Evolutionary conservation across 192 early-diverging fungal genomes (phyloP), one percentile per base, ranked within the genome.

Genomic region (Rhizophagus sp.): DNA sequence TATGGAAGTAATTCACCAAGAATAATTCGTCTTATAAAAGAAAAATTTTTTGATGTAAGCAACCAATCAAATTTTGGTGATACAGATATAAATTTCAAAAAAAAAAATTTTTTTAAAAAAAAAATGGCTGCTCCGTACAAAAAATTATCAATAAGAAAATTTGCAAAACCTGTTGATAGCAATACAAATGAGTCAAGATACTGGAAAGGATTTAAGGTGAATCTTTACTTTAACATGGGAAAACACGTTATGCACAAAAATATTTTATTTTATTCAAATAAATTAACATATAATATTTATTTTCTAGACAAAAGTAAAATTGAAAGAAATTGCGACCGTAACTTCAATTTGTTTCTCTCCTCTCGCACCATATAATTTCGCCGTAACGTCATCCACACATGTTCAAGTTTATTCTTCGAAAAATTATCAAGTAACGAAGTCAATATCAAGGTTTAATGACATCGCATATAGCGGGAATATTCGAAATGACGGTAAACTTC

Each of bases 361-460:
- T 27, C 79, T 89, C 25, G 86, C 88, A 64, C 97, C 98, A 17
- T 86, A 96, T 82, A 95, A 97, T 82, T 95, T 98, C 82, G 92
- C 95, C 9, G 95, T 97, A 24, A 95, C 98, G 36, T 90, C 94
- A 24, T 96, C 96, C 24, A 90, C 95, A 66, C 89, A 96, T 64
- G 92, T 99, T 70, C 97, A 98, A 83, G 87, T 98, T 44, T 99
- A 99, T 87, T 93, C 90, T 70, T 85, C 92, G 75, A 91, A 91
- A 79, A 96, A 94, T 4, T 89, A 94, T 65, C 86, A 93, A 81
- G 90, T 96, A 73, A 96, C 95, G 83, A 95, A 95, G 87, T 92
- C 96, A 22, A 91, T 98, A 79, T 93, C 96, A 57, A 92, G 98
- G 79, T 99, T 99, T 88, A 92, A 91, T 81, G 95, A 95, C 79